phyloP scores from a whole-genome alignment of 148 eudicot species.

The Cornus florida region DNA sequence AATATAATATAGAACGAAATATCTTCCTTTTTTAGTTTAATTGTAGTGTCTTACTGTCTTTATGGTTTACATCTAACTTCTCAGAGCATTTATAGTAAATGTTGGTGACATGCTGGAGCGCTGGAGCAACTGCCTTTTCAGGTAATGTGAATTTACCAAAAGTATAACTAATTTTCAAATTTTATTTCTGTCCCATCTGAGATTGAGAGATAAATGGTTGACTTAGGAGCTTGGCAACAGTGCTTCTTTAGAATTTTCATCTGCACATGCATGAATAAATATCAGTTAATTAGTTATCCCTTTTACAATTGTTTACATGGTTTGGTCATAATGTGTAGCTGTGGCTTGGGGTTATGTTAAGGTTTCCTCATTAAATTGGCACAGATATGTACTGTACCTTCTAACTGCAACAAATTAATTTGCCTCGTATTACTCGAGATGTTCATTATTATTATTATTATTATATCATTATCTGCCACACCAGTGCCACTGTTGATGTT shows the following conservation, averaged over 20 bases:
- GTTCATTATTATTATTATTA: too few relatives aligned
- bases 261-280: background rate
- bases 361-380: background rate
- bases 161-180: background rate
- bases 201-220: background rate
- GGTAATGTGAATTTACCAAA: constrained; percentile 41
- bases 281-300: background rate
- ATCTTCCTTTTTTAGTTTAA: background rate
- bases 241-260: background rate
- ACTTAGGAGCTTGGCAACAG: constrained; percentile 9
- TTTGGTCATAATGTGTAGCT: background rate
- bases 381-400: background rate
- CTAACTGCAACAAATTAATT: background rate
- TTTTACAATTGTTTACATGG: background rate
- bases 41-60: background rate
- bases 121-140: constrained; percentile 93
- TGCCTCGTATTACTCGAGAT: background rate
- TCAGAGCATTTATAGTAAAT: constrained; percentile 91
- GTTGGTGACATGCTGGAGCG: constrained; percentile 98
- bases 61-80: constrained; percentile 4
- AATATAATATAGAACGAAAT: background rate
- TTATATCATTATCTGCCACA: background rate
- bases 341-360: background rate
- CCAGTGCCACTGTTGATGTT: background rate
- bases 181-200: background rate